A percentile compares a stretch with the other conserved stretches of the same genome.
Conservation (phyloP, 2,329 filamentous ascomycete species). For the Cladophialophora exuberans region DNA sequence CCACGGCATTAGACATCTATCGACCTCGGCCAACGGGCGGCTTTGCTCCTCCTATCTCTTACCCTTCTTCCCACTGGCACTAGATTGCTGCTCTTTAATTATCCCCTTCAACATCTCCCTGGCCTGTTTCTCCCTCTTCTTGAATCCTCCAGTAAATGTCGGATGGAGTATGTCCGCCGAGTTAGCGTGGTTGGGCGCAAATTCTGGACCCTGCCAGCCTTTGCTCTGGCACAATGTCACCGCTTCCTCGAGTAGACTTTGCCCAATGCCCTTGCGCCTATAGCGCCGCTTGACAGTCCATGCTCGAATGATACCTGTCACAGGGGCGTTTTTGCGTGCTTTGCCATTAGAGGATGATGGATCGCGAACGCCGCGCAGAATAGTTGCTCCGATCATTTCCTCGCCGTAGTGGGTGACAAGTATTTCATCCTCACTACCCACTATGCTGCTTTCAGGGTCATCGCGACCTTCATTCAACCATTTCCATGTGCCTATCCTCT, state of each 20-base stretch:
- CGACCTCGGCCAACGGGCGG: neutral
- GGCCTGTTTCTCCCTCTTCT: slow-evolving; percentile 62
- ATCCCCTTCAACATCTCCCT: slow-evolving; percentile 41
- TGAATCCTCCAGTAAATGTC: slow-evolving; percentile 63
- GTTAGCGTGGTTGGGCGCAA: slow-evolving; percentile 79
- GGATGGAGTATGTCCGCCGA: slow-evolving; percentile 63
- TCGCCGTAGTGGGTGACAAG: slow-evolving; percentile 70
- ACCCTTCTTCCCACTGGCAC: slow-evolving; percentile 12
- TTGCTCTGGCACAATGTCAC: slow-evolving; percentile 68
- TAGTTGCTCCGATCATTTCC: slow-evolving; percentile 70
- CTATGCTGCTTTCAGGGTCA: slow-evolving; percentile 38
- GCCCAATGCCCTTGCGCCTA: slow-evolving; percentile 72
- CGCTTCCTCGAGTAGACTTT: slow-evolving; percentile 72
- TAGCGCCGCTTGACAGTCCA: slow-evolving; percentile 78
- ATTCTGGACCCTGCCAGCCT: slow-evolving; percentile 71
- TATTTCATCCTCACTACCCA: slow-evolving; percentile 58
- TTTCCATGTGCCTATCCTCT: slow-evolving; percentile 59
- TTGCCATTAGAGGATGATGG: slow-evolving; percentile 13
- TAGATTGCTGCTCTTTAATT: slow-evolving; percentile 17
- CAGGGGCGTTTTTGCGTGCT: slow-evolving; percentile 22
- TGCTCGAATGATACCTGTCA: slow-evolving; percentile 61
- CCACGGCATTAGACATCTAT: too few relatives aligned
- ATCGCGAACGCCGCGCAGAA: slow-evolving; percentile 51
- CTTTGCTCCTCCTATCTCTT: slow-evolving; percentile 13
- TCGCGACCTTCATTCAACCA: slow-evolving; percentile 59